phyloP scores from a whole-genome alignment of 1,284 basidiomycete genomes.

The Cutaneotrichosporon sp. region DNA sequence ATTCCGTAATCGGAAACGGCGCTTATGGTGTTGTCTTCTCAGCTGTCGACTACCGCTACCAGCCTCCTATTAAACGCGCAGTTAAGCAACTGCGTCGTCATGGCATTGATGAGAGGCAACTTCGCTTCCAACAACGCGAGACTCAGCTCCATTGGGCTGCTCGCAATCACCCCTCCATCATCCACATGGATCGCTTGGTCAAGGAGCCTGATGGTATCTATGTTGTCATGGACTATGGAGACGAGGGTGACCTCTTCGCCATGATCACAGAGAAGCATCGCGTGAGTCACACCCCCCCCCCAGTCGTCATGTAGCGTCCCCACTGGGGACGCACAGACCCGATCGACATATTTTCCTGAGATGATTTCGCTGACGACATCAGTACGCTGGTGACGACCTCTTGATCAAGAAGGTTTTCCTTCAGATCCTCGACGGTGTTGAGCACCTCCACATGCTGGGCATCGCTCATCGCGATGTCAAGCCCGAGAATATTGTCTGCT shows the following conservation, averaged over 20 bases:
- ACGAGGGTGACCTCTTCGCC: slow-evolving; percentile 88
- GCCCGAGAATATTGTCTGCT: slow-evolving; percentile 94
- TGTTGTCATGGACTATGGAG: slow-evolving; percentile 67
- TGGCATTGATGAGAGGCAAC: slow-evolving; percentile 67
- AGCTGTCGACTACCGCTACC: slow-evolving; percentile 63
- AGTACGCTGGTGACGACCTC: slow-evolving; percentile 75
- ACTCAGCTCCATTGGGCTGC: slow-evolving; percentile 62
- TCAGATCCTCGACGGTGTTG: slow-evolving; percentile 90
- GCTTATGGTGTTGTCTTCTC: slow-evolving; percentile 96
- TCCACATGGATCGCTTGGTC: slow-evolving; percentile 83
- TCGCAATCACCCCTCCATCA: slow-evolving; percentile 73
- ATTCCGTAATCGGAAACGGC: slow-evolving; percentile 86
- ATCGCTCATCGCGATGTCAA: slow-evolving; percentile 97
- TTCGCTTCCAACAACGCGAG: slow-evolving; percentile 76
- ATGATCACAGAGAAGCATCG: slow-evolving; percentile 62
- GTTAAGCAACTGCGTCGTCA: slow-evolving; percentile 77
- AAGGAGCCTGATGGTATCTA: slow-evolving; percentile 64
- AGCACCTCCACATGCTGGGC: slow-evolving; percentile 66
- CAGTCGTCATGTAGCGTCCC: neutral
- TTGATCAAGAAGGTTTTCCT: slow-evolving; percentile 83
- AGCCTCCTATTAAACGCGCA: slow-evolving; percentile 63
- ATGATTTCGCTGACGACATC: slow-evolving; percentile 12
- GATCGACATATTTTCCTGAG: neutral
- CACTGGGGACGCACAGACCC: neutral
- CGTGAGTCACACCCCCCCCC: slow-evolving; percentile 36